Base-by-base conservation (phyloP, 306 rosid species). In the Rubus parviflorus region DNA sequence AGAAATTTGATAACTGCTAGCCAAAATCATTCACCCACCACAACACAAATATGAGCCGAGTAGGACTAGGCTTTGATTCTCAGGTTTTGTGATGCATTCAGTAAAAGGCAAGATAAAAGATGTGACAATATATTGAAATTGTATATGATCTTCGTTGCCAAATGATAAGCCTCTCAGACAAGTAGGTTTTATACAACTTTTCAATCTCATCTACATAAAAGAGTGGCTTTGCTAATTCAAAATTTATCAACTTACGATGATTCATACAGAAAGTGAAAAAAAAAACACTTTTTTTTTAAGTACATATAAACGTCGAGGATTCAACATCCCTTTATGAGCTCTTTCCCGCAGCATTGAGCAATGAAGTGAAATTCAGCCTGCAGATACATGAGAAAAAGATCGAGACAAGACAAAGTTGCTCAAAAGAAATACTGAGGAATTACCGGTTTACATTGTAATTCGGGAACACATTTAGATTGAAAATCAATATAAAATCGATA, bases 351-450 rank as follows among this genome's bases (percentile, higher is more conserved):
- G 88, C 88, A 87, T 88, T 92, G 51, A 86, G 89, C 81, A 95
- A 68, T 52, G 99, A 90, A 70, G 97, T 92, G 83, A 95, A 88
- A 83, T 83, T 92, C 80, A 95, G 75, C 96, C 99, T 95, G 92
- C 79, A 84, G 76, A 61, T 22, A 49, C 23, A 57, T 1, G 3
- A 70, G 74, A 53, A 69, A 68, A 80, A 51, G 70, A 30, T 72
- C 64, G 75, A 75, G 67, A 68, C 73, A 82, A 38, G 37, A 66
- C 17, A 63, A 70, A 37, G 37, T 15, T 48, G 61, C 54, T 61
- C 37, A 70, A 80, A 71, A 19, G 71, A 77, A 23, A 25, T 8
- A 53, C 38, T 20, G 53, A 49, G 14, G 25, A 37, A 47, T 62
- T 25, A 35, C 38, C 47, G 4, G 38, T 6, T 62, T 58, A 3